Base-by-base conservation (phyloP, 73 alveolate genomes). In the Stentor coeruleus region DNA sequence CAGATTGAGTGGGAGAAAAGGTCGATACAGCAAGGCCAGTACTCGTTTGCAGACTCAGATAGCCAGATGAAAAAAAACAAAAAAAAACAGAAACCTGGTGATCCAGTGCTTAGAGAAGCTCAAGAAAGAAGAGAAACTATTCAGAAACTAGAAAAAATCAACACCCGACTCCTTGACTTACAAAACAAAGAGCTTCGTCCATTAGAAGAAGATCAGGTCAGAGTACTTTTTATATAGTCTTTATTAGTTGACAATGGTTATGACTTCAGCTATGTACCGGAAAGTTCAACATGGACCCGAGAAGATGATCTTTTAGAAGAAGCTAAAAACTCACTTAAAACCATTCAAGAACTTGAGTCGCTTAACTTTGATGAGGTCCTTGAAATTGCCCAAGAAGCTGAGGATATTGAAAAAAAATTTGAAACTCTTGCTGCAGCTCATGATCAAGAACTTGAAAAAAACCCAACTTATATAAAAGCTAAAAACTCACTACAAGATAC, bases 101-200 rank as follows among this genome's bases (percentile, higher is more conserved):
- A 66, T 20, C 79, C 79, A 66, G 79, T 31, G 14, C n/a, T 66
- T 26, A 20, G n/a, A 66, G 79, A 66, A 66, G 79, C n/a, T 20
- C 79, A 66, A 66, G 79, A 66, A 66, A 20, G 79, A 26, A 20
- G 79, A 66, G 37, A 66, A 20, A 40, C 11, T 31, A 28, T 20
- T 2, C 36, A 66, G 15, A 33, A 31, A 40, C 11, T 66, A 33
- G 33, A 66, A 26, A 40, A 66, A 20, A 20, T 66, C 42, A 66
- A 66, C 37, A 26, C n/a, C n/a, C 14, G 40, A 20, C 14, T 66
- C 40, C 26, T 40, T 20, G 79, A 66, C n/a, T 40, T 66, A 26
- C n/a, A 66, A 11, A 66, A 20, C n/a, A 26, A 15, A 66, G 49
- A 37, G 1, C 42, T 28, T 20, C n/a, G 79, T 14, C 40, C 79